phyloP scores from a whole-genome alignment of 2,329 filamentous ascomycete genomes.

The Mariannaea elegans region DNA sequence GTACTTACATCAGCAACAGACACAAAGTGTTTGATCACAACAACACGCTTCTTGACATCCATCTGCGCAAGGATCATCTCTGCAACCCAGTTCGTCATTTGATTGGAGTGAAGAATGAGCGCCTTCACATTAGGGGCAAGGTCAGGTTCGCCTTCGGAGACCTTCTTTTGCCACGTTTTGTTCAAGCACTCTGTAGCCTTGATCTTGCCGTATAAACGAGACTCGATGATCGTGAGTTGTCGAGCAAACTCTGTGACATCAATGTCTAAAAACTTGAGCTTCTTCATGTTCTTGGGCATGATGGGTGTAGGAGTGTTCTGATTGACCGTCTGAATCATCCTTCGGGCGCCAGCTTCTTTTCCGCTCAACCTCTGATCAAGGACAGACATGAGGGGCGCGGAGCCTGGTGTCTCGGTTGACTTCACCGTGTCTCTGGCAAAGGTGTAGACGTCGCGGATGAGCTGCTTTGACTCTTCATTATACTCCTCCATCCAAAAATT shows the following conservation, averaged over 20 bases:
- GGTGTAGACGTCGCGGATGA: slow-evolving; percentile 87
- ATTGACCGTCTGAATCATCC: slow-evolving; percentile 86
- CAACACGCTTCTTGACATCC: slow-evolving; percentile 94
- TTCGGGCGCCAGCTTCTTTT: slow-evolving; percentile 85
- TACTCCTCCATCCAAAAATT: slow-evolving; percentile 98
- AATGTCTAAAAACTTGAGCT: slow-evolving; percentile 97
- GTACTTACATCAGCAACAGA: slow-evolving; percentile 88
- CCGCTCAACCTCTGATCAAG: slow-evolving; percentile 89
- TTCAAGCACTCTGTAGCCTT: slow-evolving; percentile 95
- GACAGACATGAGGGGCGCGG: slow-evolving; percentile 82
- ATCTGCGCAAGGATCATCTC: slow-evolving; percentile 97
- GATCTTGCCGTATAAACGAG: slow-evolving; percentile 92
- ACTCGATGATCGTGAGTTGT: slow-evolving; percentile 96
- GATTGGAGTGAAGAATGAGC: slow-evolving; percentile 96
- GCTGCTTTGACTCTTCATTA: slow-evolving; percentile 81
- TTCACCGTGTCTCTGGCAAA: slow-evolving; percentile 94
- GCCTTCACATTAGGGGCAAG: slow-evolving; percentile 95
- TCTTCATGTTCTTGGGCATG: slow-evolving; percentile 99
- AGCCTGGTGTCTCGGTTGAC: slow-evolving; percentile 91
- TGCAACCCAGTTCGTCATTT: slow-evolving; percentile 99
- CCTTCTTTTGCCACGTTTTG: slow-evolving; percentile 99
- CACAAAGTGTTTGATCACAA: slow-evolving; percentile 98
- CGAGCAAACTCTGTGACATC: slow-evolving; percentile 96
- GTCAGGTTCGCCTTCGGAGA: slow-evolving; percentile 81
- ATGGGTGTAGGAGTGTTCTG: slow-evolving; percentile 87